phyloP scores from a whole-genome alignment of 768 basidiomycete genomes.

The Rhodotorula kratochvilovae region DNA sequence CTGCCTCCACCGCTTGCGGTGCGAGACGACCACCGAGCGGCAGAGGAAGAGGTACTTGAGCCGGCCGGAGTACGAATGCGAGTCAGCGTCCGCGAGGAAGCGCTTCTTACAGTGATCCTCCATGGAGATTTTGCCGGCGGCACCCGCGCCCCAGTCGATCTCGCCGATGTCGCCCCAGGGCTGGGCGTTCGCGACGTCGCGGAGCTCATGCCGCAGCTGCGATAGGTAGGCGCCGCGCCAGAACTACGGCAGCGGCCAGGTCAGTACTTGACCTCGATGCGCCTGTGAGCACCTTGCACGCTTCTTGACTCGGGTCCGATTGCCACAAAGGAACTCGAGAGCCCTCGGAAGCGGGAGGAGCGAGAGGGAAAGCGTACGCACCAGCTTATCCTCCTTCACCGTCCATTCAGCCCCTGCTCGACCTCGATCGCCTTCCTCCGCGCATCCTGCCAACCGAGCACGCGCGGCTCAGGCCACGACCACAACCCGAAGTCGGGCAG shows the following conservation, averaged over 20 bases:
- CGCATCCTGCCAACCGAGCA: not conserved
- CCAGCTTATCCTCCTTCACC: constrained; percentile 1
- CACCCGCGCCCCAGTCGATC: not conserved
- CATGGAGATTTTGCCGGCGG: not conserved
- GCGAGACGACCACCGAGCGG: constrained; percentile 2
- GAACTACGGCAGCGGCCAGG: not conserved
- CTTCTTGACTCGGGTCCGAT: too few relatives aligned
- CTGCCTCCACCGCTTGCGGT: not conserved
- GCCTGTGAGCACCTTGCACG: too few relatives aligned
- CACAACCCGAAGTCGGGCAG: not conserved
- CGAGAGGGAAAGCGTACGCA: not conserved
- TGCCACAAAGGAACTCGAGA: too few relatives aligned
- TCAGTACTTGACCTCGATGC: too few relatives aligned
- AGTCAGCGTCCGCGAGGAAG: not conserved
- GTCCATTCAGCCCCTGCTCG: not conserved
- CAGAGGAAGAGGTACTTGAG: not conserved
- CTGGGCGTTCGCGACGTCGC: not conserved
- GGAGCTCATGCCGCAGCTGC: not conserved
- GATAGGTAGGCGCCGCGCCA: constrained; percentile 6
- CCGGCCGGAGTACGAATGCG: not conserved
- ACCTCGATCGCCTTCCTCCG: constrained; percentile 1
- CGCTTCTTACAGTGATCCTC: not conserved
- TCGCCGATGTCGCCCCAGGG: constrained; percentile 7
- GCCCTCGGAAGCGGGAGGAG: too few relatives aligned
- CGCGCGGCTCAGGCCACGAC: not conserved